Percentiles rank a stretch among this genome's conserved stretches.
phyloP scores from a whole-genome alignment of 2,329 filamentous ascomycete species.

The Verticillium tricorpus region DNA sequence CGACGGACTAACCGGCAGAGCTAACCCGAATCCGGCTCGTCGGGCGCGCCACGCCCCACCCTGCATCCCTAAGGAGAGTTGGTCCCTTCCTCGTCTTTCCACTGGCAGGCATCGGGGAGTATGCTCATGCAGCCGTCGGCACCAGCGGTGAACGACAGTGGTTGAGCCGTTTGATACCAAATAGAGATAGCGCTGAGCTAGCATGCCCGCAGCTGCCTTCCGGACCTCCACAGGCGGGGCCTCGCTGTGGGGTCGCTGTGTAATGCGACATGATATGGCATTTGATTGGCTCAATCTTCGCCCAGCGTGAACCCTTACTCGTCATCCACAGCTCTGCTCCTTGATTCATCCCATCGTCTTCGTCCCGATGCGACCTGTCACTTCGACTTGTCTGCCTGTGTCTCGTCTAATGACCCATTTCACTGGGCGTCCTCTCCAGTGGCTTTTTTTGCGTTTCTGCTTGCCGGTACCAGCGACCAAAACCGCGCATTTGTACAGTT shows the following conservation, averaged over 20 bases:
- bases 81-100: not conserved
- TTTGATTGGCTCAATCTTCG: not conserved
- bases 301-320: not conserved
- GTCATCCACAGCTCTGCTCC: not conserved
- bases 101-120: not conserved
- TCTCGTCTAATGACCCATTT: not conserved
- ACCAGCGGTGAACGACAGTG: not conserved
- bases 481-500: too few species aligned
- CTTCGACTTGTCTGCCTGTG: not conserved
- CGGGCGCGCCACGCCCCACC: not conserved
- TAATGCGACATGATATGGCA: not conserved
- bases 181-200: not conserved
- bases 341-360: not conserved
- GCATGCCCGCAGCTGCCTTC: not conserved
- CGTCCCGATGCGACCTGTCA: not conserved
- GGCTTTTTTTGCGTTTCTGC: not conserved
- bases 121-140: not conserved
- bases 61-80: not conserved
- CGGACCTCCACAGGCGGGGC: not conserved
- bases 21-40: not conserved
- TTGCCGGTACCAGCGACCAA: not conserved
- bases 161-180: not conserved
- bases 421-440: not conserved
- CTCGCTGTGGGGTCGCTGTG: not conserved
- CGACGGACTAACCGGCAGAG: not conserved